Percentiles rank a stretch among this genome's conserved stretches.
These are phyloP conservation scores for Linum trigynum DNA, from an alignment of 345 rosid species.

Conservation along the genomic window DNA sequence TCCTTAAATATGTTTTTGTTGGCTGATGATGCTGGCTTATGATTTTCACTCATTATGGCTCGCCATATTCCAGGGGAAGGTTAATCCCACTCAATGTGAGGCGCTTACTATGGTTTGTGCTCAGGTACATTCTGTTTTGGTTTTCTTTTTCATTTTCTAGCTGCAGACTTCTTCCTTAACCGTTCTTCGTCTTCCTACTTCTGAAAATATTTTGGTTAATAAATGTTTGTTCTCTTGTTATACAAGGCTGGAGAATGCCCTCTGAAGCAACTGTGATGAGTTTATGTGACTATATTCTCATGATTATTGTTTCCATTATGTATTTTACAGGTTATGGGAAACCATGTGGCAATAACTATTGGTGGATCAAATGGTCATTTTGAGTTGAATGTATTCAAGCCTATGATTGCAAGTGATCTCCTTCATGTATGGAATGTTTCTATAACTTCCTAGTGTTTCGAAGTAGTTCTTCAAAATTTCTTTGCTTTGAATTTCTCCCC, in stretches of 20 bases:
- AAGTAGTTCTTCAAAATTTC: neutral
- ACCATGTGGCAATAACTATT: constrained; percentile 78
- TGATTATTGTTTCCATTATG: neutral
- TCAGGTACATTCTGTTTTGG: constrained; percentile 45
- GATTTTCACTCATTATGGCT: constrained; percentile 9
- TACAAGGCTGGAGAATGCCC: neutral
- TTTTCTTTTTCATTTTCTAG: constrained; percentile 5
- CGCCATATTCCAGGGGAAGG: constrained; percentile 67
- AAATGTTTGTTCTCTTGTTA: neutral
- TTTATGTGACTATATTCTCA: too few species aligned
- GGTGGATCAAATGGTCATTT: constrained; percentile 98
- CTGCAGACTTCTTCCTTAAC: neutral
- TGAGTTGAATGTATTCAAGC: constrained; percentile 90
- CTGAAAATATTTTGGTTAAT: neutral
- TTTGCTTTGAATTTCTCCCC: neutral
- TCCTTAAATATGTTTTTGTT: neutral
- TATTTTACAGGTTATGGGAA: constrained; percentile 75
- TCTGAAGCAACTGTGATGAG: too few species aligned
- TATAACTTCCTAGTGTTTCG: neutral
- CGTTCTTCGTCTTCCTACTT: neutral
- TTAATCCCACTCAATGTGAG: constrained; percentile 97
- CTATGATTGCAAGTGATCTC: constrained; percentile 85
- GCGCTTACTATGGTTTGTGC: constrained; percentile 98
- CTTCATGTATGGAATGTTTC: constrained; percentile 49
- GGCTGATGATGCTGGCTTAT: neutral